phyloP scores from a whole-genome alignment of 441 rosid species.

The Omphalea diandra region DNA sequence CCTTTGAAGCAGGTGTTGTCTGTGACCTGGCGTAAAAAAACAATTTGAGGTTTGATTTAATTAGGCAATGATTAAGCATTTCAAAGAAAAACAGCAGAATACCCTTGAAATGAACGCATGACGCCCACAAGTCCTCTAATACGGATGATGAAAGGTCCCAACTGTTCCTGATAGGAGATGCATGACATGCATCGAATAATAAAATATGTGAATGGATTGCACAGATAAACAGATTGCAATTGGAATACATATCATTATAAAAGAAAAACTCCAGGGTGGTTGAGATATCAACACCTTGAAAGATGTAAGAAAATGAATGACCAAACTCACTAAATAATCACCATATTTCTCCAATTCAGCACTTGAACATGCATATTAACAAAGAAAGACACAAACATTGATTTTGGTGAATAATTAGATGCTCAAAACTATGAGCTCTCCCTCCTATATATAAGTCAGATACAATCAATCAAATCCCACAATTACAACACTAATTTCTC shows the following conservation, averaged over 20 bases:
- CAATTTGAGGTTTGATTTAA: conserved; percentile 15
- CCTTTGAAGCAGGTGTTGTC: conserved; percentile 24
- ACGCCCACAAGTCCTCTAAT: conserved; percentile 43
- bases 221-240: background rate
- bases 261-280: conserved; percentile 8
- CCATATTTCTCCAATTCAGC: conserved; percentile 70
- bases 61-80: background rate
- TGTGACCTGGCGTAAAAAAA: conserved; percentile 50
- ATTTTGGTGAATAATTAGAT: conserved; percentile 25
- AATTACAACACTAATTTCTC: too few relatives aligned
- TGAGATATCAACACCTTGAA: conserved; percentile 54
- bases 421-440: conserved; percentile 6
- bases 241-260: conserved; percentile 1
- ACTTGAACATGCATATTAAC: conserved; percentile 51
- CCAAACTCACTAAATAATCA: conserved; percentile 58
- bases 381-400: conserved; percentile 14
- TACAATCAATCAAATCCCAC: too few relatives aligned
- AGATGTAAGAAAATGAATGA: conserved; percentile 56
- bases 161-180: conserved; percentile 52
- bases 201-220: conserved; percentile 10
- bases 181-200: conserved; percentile 16
- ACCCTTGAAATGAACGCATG: conserved; percentile 54
- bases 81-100: conserved; percentile 28
- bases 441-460: too few relatives aligned
- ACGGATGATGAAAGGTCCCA: conserved; percentile 46